Conservation (phyloP, 1,139 yeast genomes). For the Suhomyces bolitotheri region DNA sequence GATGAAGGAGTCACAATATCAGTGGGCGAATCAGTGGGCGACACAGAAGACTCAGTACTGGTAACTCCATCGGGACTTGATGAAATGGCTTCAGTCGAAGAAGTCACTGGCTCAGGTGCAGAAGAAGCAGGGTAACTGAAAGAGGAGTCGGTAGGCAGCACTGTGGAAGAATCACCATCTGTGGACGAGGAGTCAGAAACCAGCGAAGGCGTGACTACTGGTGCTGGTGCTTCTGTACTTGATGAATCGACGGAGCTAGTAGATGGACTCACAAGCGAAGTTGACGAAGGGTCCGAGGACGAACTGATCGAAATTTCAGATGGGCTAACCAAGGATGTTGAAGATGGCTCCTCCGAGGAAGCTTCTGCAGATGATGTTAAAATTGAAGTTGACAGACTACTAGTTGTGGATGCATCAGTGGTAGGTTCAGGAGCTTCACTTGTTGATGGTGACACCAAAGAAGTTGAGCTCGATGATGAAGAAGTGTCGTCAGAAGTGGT, state of each 20-base stretch:
- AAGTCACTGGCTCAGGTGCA: not conserved
- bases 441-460: not conserved
- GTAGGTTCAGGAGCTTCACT: not conserved
- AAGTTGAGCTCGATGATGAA: not conserved
- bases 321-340: constrained; percentile 9
- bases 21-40: not conserved
- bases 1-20: constrained; percentile 3
- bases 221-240: not conserved
- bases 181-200: no score
- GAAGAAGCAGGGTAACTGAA: no score
- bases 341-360: constrained; percentile 8
- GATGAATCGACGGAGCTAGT: constrained; percentile 1
- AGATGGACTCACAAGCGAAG: constrained; percentile 5
- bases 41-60: not conserved
- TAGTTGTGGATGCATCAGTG: not conserved
- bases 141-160: no score
- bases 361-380: constrained; percentile 2
- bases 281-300: constrained; percentile 1
- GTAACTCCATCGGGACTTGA: not conserved
- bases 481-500: constrained; percentile 1
- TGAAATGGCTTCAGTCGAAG: not conserved
- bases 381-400: not conserved
- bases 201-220: constrained; percentile 2
- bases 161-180: no score
- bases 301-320: constrained; percentile 7